Base-by-base conservation (phyloP, 768 basidiomycete species). In the Cystofilobasidium capitatum region DNA sequence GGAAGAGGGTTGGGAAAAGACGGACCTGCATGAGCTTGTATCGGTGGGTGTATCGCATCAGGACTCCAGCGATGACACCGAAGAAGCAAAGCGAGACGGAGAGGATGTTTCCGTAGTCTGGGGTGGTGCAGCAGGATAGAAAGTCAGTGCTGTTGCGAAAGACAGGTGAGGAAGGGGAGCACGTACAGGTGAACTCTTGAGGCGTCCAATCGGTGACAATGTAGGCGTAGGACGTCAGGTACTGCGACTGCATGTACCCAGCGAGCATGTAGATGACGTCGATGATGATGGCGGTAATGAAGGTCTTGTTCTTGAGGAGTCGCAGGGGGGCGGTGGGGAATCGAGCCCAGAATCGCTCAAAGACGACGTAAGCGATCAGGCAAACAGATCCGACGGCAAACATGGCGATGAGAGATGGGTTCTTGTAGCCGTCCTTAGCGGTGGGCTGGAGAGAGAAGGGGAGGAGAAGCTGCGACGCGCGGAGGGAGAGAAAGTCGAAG, bases 21-120 rank as follows among this genome's bases (percentile, higher is more conserved):
- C 65, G 57, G 42, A 77, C 45, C 68, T 76, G 75, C 31, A 73
- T 51, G 26, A 68, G 70, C 73, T 78, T 78, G 75, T 75, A 79
- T n/a, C 76, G 69, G 61, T 74, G 74, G 14, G 74, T 75, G 58
- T 69, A 73, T 22, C 73, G 66, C 49, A 72, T 70, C 40, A 76
- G 45, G 1, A 72, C 33, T 9, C 77, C 78, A 12, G 75, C 76
- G 22, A 75, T 17, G 36, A 78, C 63, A n/a, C 71, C 75, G 65
- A 77, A 75, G 35, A 71, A 58, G 67, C 77, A 77, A 17, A 73
- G 71, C 39, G 55, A 22, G 55, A 66, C 29, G 40, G 39, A 70
- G 60, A 61, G 59, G 6, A 39, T 61, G 40, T 61, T 42, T 8
- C 7, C 16, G 31, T 55, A 55, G 51, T 55, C 29, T 55, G 51